phyloP scores from a whole-genome alignment of 129 eudicot genomes.

The Flaveria linearis region DNA sequence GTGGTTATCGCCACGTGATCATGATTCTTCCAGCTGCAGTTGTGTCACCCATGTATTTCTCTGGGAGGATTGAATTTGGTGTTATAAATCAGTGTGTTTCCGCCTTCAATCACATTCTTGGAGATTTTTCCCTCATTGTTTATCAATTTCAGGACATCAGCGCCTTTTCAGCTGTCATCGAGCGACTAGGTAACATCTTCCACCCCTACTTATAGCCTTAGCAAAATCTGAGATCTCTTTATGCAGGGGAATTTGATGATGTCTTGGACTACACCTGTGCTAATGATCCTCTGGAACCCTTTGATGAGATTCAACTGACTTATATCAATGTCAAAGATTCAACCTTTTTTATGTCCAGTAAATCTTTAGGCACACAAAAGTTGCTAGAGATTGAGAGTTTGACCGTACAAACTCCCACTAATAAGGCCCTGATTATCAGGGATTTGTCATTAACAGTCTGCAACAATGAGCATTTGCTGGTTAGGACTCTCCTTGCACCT shows the following conservation, averaged over 20 bases:
- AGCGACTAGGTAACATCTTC: slow-evolving; percentile 71
- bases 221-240: slow-evolving; percentile 12
- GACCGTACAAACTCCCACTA: slow-evolving; percentile 72
- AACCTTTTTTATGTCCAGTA: slow-evolving; percentile 35
- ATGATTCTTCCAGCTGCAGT: slow-evolving; percentile 98
- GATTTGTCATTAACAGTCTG: slow-evolving; percentile 70
- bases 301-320: slow-evolving; percentile 51
- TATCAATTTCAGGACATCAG: slow-evolving; percentile 93
- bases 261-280: slow-evolving; percentile 60
- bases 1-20: slow-evolving; percentile 87
- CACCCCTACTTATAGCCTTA: background rate
- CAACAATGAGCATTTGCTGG: slow-evolving; percentile 77
- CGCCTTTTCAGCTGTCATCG: slow-evolving; percentile 98
- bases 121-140: slow-evolving; percentile 89
- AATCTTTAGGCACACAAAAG: slow-evolving; percentile 36
- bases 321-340: slow-evolving; percentile 38
- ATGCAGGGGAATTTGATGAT: slow-evolving; percentile 96
- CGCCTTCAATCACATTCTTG: slow-evolving; percentile 95
- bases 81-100: slow-evolving; percentile 94
- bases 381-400: slow-evolving; percentile 59
- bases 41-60: slow-evolving; percentile 93
- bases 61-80: slow-evolving; percentile 98
- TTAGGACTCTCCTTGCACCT: slow-evolving; percentile 25
- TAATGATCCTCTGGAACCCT: slow-evolving; percentile 36
- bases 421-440: slow-evolving; percentile 56